These are phyloP conservation scores for Beauveria australis DNA, from an alignment of 2,329 filamentous ascomycete species.

Conservation along the genomic window DNA sequence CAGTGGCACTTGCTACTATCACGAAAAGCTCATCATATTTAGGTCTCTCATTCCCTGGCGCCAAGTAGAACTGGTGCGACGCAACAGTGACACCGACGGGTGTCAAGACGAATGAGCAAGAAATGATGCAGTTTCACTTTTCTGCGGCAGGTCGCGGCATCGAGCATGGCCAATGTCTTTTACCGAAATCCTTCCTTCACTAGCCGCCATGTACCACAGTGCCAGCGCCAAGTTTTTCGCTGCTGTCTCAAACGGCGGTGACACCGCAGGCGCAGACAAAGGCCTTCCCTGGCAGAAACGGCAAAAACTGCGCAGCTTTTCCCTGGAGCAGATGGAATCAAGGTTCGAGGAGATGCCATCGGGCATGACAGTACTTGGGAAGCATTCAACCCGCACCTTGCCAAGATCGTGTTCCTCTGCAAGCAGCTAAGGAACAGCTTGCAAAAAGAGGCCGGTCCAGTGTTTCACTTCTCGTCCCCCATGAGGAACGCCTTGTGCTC, in stretches of 20 bases:
- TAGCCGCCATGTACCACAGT: slow-evolving; percentile 4
- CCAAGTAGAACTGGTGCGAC: not conserved
- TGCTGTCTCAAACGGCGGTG: not conserved
- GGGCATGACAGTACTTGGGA: no score
- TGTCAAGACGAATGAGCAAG: not conserved
- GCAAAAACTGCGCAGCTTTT: not conserved
- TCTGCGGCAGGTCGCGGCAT: not conserved
- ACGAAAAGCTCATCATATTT: not conserved
- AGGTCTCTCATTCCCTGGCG: not conserved
- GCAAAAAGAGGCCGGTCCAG: no score
- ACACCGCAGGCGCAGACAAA: no score
- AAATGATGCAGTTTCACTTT: not conserved
- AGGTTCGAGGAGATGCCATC: no score
- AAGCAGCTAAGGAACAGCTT: no score
- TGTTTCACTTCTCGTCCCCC: no score
- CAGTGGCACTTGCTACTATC: no score
- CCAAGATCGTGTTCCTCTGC: no score
- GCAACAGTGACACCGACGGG: not conserved
- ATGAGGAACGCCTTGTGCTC: no score
- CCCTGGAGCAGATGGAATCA: not conserved
- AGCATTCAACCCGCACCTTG: no score
- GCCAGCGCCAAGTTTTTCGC: not conserved
- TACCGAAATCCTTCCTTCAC: not conserved
- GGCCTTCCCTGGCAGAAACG: not conserved
- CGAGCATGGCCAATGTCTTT: not conserved